These are phyloP conservation scores for Kurtzmaniella quercitrusa DNA, from an alignment of 1,139 yeast genomes.

Conservation along the genomic window DNA sequence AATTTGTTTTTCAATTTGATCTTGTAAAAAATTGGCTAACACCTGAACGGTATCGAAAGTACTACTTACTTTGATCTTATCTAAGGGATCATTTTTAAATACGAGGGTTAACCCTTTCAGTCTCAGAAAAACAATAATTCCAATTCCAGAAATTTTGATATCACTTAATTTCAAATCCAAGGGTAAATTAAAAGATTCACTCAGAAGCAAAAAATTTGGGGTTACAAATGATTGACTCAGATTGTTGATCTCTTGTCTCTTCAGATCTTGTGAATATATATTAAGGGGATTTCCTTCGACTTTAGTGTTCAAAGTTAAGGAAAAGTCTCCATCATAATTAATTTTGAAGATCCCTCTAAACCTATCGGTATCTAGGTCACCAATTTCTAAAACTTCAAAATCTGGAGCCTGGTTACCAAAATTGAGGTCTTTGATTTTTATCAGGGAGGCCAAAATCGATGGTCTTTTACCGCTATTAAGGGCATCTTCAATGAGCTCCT, in stretches of 20 bases:
- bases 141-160: conserved; percentile 72
- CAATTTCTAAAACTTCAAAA: conserved; percentile 80
- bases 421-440: conserved; percentile 66
- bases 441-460: conserved; percentile 68
- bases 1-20: conserved; percentile 77
- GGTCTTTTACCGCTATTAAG: conserved; percentile 76
- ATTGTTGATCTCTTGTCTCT: conserved; percentile 31
- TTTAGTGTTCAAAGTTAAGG: conserved; percentile 72
- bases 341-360: conserved; percentile 85
- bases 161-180: conserved; percentile 71
- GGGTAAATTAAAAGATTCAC: conserved; percentile 72
- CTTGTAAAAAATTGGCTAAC: conserved; percentile 73
- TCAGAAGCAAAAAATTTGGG: conserved; percentile 65
- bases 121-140: conserved; percentile 77
- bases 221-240: conserved; percentile 39
- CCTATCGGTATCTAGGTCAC: conserved; percentile 75
- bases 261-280: conserved; percentile 53
- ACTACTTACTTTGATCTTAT: conserved; percentile 74
- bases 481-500: conserved; percentile 68
- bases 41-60: conserved; percentile 85
- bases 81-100: conserved; percentile 84
- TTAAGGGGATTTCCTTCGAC: conserved; percentile 83
- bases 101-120: conserved; percentile 82
- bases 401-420: conserved; percentile 78
- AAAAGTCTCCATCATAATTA: conserved; percentile 76